Base-by-base conservation (phyloP, 2,329 filamentous ascomycete species). In the Aureobasidium sp. region DNA sequence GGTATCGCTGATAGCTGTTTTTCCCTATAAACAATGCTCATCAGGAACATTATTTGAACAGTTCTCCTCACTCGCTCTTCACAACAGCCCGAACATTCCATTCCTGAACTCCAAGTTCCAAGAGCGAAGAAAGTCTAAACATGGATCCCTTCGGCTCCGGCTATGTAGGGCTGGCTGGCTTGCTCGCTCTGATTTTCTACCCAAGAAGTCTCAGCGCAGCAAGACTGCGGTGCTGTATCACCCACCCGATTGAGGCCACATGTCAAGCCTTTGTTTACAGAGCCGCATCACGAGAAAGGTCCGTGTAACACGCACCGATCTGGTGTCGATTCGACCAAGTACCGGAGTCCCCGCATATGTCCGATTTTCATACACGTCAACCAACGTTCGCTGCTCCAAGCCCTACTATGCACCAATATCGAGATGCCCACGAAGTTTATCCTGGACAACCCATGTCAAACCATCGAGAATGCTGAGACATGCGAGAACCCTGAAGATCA, bases 321-420 rank as follows among this genome's bases (percentile, higher is more conserved):
- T 24, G 25, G 30, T 37, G 30, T 47, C 11, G 19, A 35, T 35
- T 47, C 19, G 1, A n/a, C 32, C 21, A 47, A 47, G 24, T n/a
- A 38, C 45, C 48, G 48, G 48, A 51, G 25, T 41, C 48, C 48
- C 48, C 48, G 27, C 48, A 51, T 25, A 50, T 29, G 48, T 51
- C 48, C 48, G 48, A 27, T 19, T 49, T 27, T 8, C 25, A 24
- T 37, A 47, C 42, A 51, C 48, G 48, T 41, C 48, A 41, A 39
- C 34, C 32, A 49, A 16, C 34, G 34, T 34, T 49, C 24, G 17
- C 25, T 21, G 24, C 29, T 17, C 34, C 45, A 25, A 49, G 24
- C 32, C 24, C 22, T 39, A 22, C 34, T 12, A 48, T 48, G 44
- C 44, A 37, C 19, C 41, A 24, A 45, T 45, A 48, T 35, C 16